Evolutionary conservation across 495 filamentous ascomycete genomes (phyloP).

Genomic region (Aspergillus mulundensis): DNA sequence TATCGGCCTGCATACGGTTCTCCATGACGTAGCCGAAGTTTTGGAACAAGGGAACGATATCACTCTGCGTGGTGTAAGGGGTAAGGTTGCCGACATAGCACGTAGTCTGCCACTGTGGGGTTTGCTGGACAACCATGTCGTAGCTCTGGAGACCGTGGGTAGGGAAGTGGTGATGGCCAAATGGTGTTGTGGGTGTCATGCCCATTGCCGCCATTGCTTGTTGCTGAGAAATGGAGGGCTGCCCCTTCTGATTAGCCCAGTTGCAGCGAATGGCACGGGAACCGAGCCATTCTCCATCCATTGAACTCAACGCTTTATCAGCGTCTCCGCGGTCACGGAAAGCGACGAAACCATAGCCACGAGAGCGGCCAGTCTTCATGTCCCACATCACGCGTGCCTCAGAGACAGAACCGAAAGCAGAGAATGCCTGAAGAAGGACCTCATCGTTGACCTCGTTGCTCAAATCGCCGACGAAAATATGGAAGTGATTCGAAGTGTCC

Average conservation of each 20-base stretch:
- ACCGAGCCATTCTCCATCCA: constrained; percentile 99
- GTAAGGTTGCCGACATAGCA: constrained; percentile 98
- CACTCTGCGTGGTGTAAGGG: constrained; percentile 94
- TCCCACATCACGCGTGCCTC: constrained; percentile 99
- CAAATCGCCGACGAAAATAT: constrained; percentile 97
- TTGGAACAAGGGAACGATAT: constrained; percentile 93
- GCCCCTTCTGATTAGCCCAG: constrained; percentile 99
- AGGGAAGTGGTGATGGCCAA: constrained; percentile 96
- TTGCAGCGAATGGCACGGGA: constrained; percentile 98
- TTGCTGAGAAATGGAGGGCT: constrained; percentile 96
- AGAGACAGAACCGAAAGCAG: constrained; percentile 94
- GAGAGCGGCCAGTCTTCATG: constrained; percentile 98
- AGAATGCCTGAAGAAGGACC: constrained; percentile 90
- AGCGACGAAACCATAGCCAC: constrained; percentile 97
- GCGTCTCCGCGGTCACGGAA: constrained; percentile 93
- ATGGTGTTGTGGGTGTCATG: constrained; percentile 95
- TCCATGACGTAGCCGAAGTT: constrained; percentile 98
- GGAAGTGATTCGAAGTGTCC: constrained; percentile 97
- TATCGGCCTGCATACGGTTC: constrained; percentile 95
- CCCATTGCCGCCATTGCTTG: constrained; percentile 96
- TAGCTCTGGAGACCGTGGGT: constrained; percentile 95
- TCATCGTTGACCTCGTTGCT: constrained; percentile 99
- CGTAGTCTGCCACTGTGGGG: constrained; percentile 98
- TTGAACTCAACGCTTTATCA: constrained; percentile 92
- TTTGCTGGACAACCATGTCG: constrained; percentile 96